These are phyloP conservation scores for Podaxis sp. DNA, from an alignment of 768 basidiomycete species.

Conservation along the genomic window DNA sequence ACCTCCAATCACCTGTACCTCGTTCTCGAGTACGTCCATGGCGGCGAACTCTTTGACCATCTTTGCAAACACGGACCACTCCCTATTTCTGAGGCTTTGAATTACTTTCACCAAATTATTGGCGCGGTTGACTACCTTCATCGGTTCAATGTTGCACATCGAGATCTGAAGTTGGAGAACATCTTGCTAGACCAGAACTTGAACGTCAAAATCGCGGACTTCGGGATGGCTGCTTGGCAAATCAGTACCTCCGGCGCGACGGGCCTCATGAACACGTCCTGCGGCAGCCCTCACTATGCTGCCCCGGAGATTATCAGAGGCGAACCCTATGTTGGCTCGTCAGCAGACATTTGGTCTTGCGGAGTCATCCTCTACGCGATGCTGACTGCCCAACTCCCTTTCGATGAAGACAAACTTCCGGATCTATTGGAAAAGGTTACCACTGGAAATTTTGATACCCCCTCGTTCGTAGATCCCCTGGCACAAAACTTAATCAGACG, in stretches of 20 bases:
- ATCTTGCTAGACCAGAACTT: constrained; percentile 76
- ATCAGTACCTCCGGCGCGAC: constrained; percentile 41
- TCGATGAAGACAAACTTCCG: constrained; percentile 83
- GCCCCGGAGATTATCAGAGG: constrained; percentile 89
- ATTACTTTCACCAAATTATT: constrained; percentile 93
- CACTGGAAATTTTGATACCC: constrained; percentile 69
- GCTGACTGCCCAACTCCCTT: constrained; percentile 84
- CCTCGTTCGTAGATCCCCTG: constrained; percentile 56
- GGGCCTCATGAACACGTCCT: constrained; percentile 64
- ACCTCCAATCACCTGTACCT: constrained; percentile 85
- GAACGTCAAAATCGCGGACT: constrained; percentile 94
- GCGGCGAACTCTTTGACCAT: constrained; percentile 93
- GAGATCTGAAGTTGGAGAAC: constrained; percentile 95
- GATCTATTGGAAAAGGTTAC: constrained; percentile 80
- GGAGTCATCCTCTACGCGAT: constrained; percentile 90
- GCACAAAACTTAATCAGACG: constrained; percentile 74
- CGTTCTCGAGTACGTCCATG: constrained; percentile 91
- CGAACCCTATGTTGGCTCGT: constrained; percentile 75
- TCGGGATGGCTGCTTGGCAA: constrained; percentile 97
- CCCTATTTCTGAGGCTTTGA: constrained; percentile 65
- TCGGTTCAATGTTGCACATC: constrained; percentile 90
- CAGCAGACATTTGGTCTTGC: constrained; percentile 96
- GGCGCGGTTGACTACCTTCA: constrained; percentile 90
- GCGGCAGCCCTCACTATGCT: constrained; percentile 94
- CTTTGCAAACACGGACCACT: constrained; percentile 77